Conservation (phyloP, 2,329 filamentous ascomycete species). For the Pseudogymnoascus sp. region DNA sequence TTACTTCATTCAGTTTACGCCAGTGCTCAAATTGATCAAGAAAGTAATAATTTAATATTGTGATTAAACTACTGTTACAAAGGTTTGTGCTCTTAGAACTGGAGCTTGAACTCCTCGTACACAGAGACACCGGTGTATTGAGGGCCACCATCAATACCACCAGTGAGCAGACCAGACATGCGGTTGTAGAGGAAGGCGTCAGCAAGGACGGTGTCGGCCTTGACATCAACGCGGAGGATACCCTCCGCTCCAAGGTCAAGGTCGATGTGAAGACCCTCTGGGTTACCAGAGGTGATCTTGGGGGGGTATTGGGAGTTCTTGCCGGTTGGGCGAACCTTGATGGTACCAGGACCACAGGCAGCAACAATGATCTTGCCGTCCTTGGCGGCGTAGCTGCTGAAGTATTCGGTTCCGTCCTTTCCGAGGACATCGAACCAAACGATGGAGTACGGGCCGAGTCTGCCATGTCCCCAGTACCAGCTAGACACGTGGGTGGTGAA, state of each 20-base stretch:
- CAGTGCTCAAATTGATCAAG: background rate
- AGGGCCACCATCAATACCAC: background rate
- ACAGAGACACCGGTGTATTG: background rate
- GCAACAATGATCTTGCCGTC: slow-evolving; percentile 25
- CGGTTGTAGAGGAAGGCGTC: background rate
- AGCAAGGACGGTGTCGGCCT: background rate
- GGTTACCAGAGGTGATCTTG: background rate
- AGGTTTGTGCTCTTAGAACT: background rate
- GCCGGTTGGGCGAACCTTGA: slow-evolving; percentile 18
- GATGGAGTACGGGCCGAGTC: slow-evolving; percentile 35
- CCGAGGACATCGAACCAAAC: slow-evolving; percentile 37
- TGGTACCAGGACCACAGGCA: slow-evolving; percentile 22
- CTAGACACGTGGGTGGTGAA: slow-evolving; percentile 28
- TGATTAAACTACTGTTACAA: background rate
- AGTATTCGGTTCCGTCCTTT: slow-evolving; percentile 23
- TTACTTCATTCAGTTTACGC: background rate
- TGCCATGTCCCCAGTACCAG: slow-evolving; percentile 41
- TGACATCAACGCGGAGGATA: background rate
- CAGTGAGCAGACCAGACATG: background rate
- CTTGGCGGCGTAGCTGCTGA: slow-evolving; percentile 26
- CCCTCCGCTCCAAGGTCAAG: background rate
- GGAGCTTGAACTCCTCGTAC: background rate
- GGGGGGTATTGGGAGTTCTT: slow-evolving; percentile 17
- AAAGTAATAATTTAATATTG: background rate
- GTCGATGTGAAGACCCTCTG: slow-evolving; percentile 1